Percentiles rank a stretch among this genome's conserved stretches.
Evolutionary conservation across 768 basidiomycete species (phyloP).

Genomic region (Tricholoma sp.): DNA sequence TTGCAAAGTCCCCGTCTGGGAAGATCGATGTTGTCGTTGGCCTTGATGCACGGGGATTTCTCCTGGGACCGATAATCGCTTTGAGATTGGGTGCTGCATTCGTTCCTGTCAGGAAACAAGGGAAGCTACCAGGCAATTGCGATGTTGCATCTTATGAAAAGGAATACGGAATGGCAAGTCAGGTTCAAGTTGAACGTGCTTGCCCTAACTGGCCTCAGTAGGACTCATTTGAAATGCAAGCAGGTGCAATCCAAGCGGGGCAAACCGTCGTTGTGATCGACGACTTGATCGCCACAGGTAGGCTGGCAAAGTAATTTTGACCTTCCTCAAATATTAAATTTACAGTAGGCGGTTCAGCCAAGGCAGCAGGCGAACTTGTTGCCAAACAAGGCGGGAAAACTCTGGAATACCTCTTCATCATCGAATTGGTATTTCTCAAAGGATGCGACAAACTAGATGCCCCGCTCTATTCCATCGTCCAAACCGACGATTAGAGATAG

Average conservation of each 20-base stretch:
- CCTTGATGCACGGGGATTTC: slow-evolving; percentile 93
- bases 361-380: slow-evolving; percentile 88
- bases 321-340: background rate
- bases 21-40: slow-evolving; percentile 93
- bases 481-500: slow-evolving; percentile 53
- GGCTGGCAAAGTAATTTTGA: slow-evolving; percentile 11
- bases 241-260: slow-evolving; percentile 74
- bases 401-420: slow-evolving; percentile 92
- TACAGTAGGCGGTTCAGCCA: slow-evolving; percentile 80
- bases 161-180: slow-evolving; percentile 73
- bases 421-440: slow-evolving; percentile 74
- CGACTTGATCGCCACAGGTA: slow-evolving; percentile 95
- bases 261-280: slow-evolving; percentile 87
- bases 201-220: slow-evolving; percentile 37
- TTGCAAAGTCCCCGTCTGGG: slow-evolving; percentile 50
- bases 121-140: slow-evolving; percentile 90
- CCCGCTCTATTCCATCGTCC: slow-evolving; percentile 83
- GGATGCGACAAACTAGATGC: slow-evolving; percentile 77
- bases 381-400: slow-evolving; percentile 77
- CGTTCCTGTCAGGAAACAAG: slow-evolving; percentile 90
- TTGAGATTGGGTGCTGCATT: slow-evolving; percentile 89
- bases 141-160: slow-evolving; percentile 76
- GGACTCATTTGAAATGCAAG: slow-evolving; percentile 97
- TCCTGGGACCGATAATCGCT: slow-evolving; percentile 90
- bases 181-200: background rate